Percentiles rank a stretch among this genome's conserved stretches.
Evolutionary conservation across 106 monocot genomes (phyloP).

Genomic region (Triglochin maritima): DNA sequence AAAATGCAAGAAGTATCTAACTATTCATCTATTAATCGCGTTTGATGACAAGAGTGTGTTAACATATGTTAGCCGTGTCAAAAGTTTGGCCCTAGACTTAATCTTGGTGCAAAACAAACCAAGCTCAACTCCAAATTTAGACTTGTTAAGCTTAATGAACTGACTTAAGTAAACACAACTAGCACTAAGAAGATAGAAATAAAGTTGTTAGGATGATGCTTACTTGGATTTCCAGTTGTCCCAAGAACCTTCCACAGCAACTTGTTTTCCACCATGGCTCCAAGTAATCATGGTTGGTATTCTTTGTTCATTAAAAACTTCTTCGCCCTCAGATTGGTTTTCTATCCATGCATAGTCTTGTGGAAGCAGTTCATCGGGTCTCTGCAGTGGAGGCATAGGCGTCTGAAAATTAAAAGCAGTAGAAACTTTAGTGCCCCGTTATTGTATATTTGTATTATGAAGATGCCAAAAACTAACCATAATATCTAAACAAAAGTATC

Average conservation of each 20-base stretch:
- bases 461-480: too few relatives aligned
- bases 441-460: too few relatives aligned
- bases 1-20: too few relatives aligned
- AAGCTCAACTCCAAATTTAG: too few relatives aligned
- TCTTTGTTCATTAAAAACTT: conserved; percentile 16
- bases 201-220: background rate
- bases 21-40: too few relatives aligned
- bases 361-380: conserved; percentile 8
- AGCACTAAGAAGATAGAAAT: background rate
- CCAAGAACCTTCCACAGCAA: conserved; percentile 63
- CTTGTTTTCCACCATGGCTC: conserved; percentile 53
- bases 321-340: conserved; percentile 10
- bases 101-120: too few relatives aligned
- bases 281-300: conserved; percentile 63
- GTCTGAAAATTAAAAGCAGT: conserved; percentile 10
- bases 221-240: conserved; percentile 59
- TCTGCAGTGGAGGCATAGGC: conserved; percentile 24
- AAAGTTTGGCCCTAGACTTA: too few relatives aligned
- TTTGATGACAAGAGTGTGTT: too few relatives aligned
- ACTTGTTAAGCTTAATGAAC: too few relatives aligned
- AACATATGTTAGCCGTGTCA: too few relatives aligned
- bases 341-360: conserved; percentile 5
- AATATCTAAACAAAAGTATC: too few relatives aligned
- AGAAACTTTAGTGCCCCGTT: background rate
- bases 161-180: too few relatives aligned